Conservation (phyloP, 1,284 basidiomycete genomes). For the Coniophora puteana region DNA sequence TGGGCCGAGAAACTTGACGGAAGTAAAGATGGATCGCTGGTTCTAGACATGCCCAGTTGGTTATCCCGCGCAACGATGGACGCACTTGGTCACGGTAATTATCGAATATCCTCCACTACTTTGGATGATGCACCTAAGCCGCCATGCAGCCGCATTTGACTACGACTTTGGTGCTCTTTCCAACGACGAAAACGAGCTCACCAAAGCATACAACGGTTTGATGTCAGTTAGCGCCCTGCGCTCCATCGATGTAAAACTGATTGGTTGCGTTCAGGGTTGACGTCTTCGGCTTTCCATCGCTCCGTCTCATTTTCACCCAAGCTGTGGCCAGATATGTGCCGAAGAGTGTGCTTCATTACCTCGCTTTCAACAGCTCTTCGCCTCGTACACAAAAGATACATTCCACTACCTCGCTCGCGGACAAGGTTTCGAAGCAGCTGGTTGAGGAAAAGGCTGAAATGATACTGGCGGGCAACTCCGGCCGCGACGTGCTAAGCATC, state of each 20-base stretch:
- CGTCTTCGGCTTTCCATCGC: slow-evolving; percentile 21
- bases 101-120: background rate
- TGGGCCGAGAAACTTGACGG: slow-evolving; percentile 40
- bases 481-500: slow-evolving; percentile 39
- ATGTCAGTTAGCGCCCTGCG: slow-evolving; percentile 27
- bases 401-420: slow-evolving; percentile 19
- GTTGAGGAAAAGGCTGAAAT: slow-evolving; percentile 39
- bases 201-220: slow-evolving; percentile 26
- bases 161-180: slow-evolving; percentile 34
- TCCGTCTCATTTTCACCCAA: slow-evolving; percentile 17
- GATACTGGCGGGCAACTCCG: slow-evolving; percentile 24
- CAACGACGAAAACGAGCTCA: slow-evolving; percentile 34
- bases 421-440: slow-evolving; percentile 33
- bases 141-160: slow-evolving; percentile 37
- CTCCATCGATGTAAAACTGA: slow-evolving; percentile 11
- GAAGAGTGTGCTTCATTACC: slow-evolving; percentile 28
- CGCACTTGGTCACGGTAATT: slow-evolving; percentile 41
- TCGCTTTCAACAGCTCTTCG: slow-evolving; percentile 32
- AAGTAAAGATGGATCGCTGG: slow-evolving; percentile 23
- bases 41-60: slow-evolving; percentile 40
- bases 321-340: slow-evolving; percentile 19
- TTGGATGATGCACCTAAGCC: background rate
- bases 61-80: slow-evolving; percentile 39
- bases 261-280: slow-evolving; percentile 11
- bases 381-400: slow-evolving; percentile 33